Percentiles rank a stretch among this genome's conserved stretches.
Evolutionary conservation across 2,329 filamentous ascomycete genomes (phyloP).

Genomic region (Penicillium sp.): DNA sequence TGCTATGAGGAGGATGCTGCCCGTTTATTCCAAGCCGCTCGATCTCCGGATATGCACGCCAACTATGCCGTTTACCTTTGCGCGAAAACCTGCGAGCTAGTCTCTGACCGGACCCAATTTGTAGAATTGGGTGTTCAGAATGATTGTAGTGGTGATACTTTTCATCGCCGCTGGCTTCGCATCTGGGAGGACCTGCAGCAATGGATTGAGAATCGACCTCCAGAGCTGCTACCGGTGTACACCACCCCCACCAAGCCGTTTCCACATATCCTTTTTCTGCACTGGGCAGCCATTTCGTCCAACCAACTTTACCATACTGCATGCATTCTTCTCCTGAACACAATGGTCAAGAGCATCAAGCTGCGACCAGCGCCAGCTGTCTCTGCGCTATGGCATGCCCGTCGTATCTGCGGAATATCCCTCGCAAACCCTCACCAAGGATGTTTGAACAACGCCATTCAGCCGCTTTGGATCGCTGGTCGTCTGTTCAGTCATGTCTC

Average conservation of each 20-base stretch:
- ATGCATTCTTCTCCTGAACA: constrained; percentile 53
- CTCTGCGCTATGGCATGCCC: constrained; percentile 57
- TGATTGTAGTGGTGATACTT: constrained; percentile 43
- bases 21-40: constrained; percentile 37
- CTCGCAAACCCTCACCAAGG: constrained; percentile 57
- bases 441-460: constrained; percentile 59
- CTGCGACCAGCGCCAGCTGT: constrained; percentile 21
- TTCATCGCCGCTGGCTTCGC: constrained; percentile 47
- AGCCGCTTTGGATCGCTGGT: constrained; percentile 59
- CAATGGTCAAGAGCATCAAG: constrained; percentile 39
- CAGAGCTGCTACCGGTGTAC: constrained; percentile 49
- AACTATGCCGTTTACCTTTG: constrained; percentile 61
- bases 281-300: constrained; percentile 58
- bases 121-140: constrained; percentile 50
- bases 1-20: constrained; percentile 38
- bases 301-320: constrained; percentile 61
- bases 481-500: constrained; percentile 54
- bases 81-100: constrained; percentile 53
- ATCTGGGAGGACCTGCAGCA: constrained; percentile 54
- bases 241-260: constrained; percentile 49
- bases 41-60: constrained; percentile 56
- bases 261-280: constrained; percentile 54
- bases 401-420: constrained; percentile 58
- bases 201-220: constrained; percentile 51
- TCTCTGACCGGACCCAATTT: constrained; percentile 51